phyloP scores from a whole-genome alignment of 202 grass and related monocot genomes.

The Sporobolus alterniflorus region DNA sequence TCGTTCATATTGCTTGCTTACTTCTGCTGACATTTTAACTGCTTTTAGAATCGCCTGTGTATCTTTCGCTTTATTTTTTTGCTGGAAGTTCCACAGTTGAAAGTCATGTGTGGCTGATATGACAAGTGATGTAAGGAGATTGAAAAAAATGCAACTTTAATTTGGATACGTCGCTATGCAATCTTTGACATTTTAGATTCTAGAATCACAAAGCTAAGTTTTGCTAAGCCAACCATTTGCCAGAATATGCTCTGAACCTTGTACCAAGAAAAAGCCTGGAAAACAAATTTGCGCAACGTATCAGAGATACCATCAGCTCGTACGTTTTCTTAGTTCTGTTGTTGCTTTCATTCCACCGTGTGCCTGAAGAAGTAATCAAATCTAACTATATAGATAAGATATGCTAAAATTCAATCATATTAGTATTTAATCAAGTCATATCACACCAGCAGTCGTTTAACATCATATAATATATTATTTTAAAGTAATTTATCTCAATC shows the following conservation, averaged over 20 bases:
- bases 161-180: not conserved
- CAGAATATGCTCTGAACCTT: not conserved
- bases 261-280: not conserved
- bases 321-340: not conserved
- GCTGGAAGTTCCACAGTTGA: slow-evolving; percentile 8
- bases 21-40: not conserved
- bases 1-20: not conserved
- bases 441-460: no score
- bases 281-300: not conserved
- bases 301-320: not conserved
- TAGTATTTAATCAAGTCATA: no score
- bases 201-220: slow-evolving; percentile 7
- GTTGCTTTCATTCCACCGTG: not conserved
- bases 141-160: not conserved
- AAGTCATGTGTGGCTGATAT: slow-evolving; percentile 14
- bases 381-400: no score
- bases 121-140: not conserved
- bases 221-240: slow-evolving; percentile 10
- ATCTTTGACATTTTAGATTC: slow-evolving; percentile 3
- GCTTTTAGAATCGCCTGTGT: not conserved
- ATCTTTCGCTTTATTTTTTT: not conserved
- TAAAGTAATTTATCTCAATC: no score
- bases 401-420: no score
- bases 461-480: no score
- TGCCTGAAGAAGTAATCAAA: no score